Evolutionary conservation across 176 grass and related monocot species (phyloP).

Genomic region (Guadua angustifolia): DNA sequence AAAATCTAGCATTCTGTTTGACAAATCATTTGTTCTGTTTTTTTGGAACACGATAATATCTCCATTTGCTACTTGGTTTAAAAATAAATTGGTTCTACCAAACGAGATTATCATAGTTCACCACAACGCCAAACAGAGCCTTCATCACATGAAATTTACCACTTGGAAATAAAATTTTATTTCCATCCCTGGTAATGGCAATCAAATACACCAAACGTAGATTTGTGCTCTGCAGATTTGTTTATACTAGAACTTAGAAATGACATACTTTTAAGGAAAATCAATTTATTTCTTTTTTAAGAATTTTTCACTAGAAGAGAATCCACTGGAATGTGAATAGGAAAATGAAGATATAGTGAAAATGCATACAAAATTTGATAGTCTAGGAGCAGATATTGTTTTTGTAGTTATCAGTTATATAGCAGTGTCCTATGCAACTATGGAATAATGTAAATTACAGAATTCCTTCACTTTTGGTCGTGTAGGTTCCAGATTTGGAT

Average conservation of each 20-base stretch:
- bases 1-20: background rate
- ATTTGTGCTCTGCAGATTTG: background rate
- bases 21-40: background rate
- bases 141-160: background rate
- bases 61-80: background rate
- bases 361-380: conserved; percentile 9
- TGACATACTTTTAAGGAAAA: background rate
- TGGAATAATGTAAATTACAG: background rate
- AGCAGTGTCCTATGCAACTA: conserved; percentile 13
- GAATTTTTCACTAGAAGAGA: background rate
- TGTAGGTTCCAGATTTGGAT: conserved; percentile 18
- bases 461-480: conserved; percentile 25
- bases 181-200: background rate
- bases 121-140: background rate
- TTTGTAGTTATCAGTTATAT: conserved; percentile 33
- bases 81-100: background rate
- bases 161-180: background rate
- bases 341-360: background rate
- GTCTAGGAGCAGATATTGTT: conserved; percentile 18
- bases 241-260: too few species aligned
- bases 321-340: background rate
- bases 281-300: background rate
- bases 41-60: background rate
- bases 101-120: background rate
- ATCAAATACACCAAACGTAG: background rate